Evolutionary conservation across 306 rosid genomes (phyloP).

Genomic region (Citrullus colocynthis): DNA sequence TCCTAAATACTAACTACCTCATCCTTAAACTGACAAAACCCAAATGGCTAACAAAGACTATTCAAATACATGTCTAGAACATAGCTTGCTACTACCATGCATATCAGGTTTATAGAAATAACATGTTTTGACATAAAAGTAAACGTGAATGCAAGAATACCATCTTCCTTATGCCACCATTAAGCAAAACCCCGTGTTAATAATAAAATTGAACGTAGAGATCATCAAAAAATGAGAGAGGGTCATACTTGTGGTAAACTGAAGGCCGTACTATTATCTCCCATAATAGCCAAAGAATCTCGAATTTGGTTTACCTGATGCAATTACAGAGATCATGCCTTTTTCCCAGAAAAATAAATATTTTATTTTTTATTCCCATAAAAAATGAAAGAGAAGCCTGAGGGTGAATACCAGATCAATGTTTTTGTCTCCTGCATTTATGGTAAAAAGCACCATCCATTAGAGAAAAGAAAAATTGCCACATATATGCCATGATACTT

Average conservation of each 20-base stretch:
- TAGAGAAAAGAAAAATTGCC: constrained; percentile 12
- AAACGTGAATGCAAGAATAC: neutral
- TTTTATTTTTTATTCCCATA: neutral
- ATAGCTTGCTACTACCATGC: neutral
- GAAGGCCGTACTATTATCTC: constrained; percentile 90
- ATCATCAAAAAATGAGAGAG: neutral
- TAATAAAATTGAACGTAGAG: constrained; percentile 1
- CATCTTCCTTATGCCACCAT: neutral
- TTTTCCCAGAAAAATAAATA: constrained; percentile 11
- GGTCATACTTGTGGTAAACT: constrained; percentile 86
- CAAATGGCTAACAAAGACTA: neutral
- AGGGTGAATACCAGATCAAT: constrained; percentile 60
- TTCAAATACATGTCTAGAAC: neutral
- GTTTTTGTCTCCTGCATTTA: constrained; percentile 82
- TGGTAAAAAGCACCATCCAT: constrained; percentile 14
- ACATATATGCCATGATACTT: constrained; percentile 4
- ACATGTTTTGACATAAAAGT: neutral
- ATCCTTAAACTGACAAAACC: neutral
- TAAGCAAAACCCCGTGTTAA: neutral
- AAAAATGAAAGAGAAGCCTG: constrained; percentile 12
- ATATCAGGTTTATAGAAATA: neutral
- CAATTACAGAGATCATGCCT: constrained; percentile 15
- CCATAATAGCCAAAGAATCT: constrained; percentile 89
- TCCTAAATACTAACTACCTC: neutral
- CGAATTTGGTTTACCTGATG: constrained; percentile 89